phyloP scores from a whole-genome alignment of 306 rosid species.

The Pyrus pyrifolia region DNA sequence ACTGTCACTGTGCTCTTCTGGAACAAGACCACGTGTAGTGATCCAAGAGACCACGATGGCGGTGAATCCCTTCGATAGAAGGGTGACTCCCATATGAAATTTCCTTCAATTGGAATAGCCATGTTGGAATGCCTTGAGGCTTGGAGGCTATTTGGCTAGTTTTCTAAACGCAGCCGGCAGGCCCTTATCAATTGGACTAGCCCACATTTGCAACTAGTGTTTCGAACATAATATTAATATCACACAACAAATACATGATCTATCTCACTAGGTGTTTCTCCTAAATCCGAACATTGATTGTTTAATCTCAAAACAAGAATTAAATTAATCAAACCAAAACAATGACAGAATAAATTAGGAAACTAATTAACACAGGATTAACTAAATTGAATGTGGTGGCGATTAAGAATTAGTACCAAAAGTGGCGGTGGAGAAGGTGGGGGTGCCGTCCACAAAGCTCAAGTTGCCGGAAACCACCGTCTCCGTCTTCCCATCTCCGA shows the following conservation, averaged over 20 bases:
- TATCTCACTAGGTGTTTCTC: not conserved
- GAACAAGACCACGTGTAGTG: not conserved
- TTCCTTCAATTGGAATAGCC: not conserved
- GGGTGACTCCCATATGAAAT: not conserved
- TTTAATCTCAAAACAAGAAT: not conserved
- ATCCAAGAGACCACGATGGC: not conserved
- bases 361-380: not conserved
- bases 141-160: not conserved
- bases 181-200: not conserved
- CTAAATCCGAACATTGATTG: not conserved
- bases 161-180: not conserved
- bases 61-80: not conserved
- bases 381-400: not conserved
- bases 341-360: not conserved
- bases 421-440: conserved; percentile 72
- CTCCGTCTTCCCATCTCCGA: conserved; percentile 64
- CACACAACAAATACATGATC: not conserved
- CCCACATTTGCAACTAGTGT: not conserved
- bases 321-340: not conserved
- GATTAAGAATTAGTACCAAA: conserved; percentile 46
- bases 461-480: conserved; percentile 53
- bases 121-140: not conserved
- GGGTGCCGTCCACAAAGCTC: conserved; percentile 64
- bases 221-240: not conserved
- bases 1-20: not conserved